These are phyloP conservation scores for Nematodospora anomalae DNA, from an alignment of 1,139 yeast species.

Conservation along the genomic window DNA sequence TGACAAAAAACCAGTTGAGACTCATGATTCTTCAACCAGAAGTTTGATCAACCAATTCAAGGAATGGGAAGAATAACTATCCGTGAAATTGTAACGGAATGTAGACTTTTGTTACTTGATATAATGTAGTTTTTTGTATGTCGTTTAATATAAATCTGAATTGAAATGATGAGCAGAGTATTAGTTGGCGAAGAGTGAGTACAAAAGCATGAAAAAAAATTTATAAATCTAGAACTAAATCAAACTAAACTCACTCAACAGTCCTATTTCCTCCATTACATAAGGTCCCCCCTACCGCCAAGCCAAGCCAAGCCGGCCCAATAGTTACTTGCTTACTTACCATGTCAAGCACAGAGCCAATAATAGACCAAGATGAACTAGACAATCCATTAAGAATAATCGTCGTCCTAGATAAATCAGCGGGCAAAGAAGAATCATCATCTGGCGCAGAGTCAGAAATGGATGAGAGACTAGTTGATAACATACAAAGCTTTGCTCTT, in stretches of 20 bases:
- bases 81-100: constrained; percentile 6
- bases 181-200: constrained; percentile 11
- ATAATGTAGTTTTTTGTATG: background rate
- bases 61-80: constrained; percentile 58
- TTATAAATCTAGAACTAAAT: too few relatives aligned
- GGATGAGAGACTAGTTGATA: constrained; percentile 53
- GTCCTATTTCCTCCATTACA: too few relatives aligned
- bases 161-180: too few relatives aligned
- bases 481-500: constrained; percentile 46
- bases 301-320: too few relatives aligned
- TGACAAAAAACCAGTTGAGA: constrained; percentile 50
- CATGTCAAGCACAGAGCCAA: constrained; percentile 16
- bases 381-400: constrained; percentile 47
- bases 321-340: too few relatives aligned
- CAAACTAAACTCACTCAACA: too few relatives aligned
- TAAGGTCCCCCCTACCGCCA: too few relatives aligned
- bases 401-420: constrained; percentile 36
- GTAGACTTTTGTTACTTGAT: too few relatives aligned
- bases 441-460: constrained; percentile 29
- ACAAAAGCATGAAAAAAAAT: constrained; percentile 2
- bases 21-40: constrained; percentile 90
- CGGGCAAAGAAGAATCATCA: constrained; percentile 3
- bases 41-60: constrained; percentile 93
- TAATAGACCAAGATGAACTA: constrained; percentile 30
- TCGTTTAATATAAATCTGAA: too few relatives aligned